Evolutionary conservation across 2,329 filamentous ascomycete genomes (phyloP).

Genomic region (Hypoxylon sp.): DNA sequence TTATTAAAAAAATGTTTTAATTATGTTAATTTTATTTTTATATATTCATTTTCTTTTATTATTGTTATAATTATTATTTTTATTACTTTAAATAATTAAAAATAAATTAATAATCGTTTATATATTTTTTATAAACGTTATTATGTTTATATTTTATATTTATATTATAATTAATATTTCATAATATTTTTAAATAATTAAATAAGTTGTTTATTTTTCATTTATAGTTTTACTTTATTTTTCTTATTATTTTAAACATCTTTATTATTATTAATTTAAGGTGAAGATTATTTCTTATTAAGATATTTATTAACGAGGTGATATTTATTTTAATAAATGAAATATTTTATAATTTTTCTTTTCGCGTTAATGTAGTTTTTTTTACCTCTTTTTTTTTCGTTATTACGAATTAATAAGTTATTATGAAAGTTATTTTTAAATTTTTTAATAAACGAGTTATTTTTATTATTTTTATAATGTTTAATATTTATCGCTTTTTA

Average conservation of each 20-base stretch:
- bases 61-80: too few species aligned
- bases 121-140: too few species aligned
- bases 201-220: too few species aligned
- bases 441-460: background rate
- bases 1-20: too few species aligned
- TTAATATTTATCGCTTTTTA: background rate
- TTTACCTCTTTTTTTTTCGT: background rate
- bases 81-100: too few species aligned
- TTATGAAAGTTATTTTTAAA: background rate
- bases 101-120: too few species aligned
- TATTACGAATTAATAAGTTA: background rate
- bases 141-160: too few species aligned
- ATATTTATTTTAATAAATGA: background rate
- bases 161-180: background rate
- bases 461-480: background rate
- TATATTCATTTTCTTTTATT: too few species aligned
- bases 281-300: background rate
- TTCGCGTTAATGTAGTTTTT: background rate
- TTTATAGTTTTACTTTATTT: too few species aligned
- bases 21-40: too few species aligned
- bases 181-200: background rate
- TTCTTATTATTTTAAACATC: background rate
- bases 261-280: too few species aligned
- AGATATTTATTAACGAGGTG: background rate
- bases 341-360: background rate